These are phyloP conservation scores for Hymenoscyphus fraxineus DNA, from an alignment of 2,329 filamentous ascomycete species.

Conservation along the genomic window DNA sequence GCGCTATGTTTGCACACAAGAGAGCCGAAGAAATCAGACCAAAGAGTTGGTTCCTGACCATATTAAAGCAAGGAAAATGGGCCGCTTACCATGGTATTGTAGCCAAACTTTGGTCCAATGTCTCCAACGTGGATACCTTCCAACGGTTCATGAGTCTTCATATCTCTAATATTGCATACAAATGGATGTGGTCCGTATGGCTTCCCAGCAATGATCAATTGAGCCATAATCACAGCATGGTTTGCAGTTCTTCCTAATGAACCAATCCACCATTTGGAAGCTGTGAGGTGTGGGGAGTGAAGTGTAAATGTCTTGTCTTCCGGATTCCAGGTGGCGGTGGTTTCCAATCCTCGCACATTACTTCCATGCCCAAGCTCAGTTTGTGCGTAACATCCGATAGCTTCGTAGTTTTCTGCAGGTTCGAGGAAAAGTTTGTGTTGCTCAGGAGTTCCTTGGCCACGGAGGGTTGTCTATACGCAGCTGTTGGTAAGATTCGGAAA, in stretches of 20 bases:
- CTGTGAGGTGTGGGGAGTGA: conserved; percentile 69
- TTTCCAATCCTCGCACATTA: conserved; percentile 60
- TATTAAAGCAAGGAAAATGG: neutral
- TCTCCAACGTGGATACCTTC: conserved; percentile 71
- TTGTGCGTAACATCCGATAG: conserved; percentile 77
- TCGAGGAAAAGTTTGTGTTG: conserved; percentile 72
- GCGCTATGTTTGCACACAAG: neutral
- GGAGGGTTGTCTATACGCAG: conserved; percentile 54
- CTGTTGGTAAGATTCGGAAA: neutral
- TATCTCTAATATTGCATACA: conserved; percentile 68
- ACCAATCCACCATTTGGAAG: conserved; percentile 84
- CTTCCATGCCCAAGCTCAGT: conserved; percentile 77
- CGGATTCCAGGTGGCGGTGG: conserved; percentile 59
- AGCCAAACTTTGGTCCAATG: conserved; percentile 61
- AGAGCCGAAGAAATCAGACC: neutral
- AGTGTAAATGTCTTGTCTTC: conserved; percentile 71
- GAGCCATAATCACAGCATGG: conserved; percentile 75
- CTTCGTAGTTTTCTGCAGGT: conserved; percentile 63
- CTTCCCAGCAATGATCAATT: conserved; percentile 66
- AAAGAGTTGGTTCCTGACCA: too few relatives aligned
- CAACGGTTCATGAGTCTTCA: conserved; percentile 66
- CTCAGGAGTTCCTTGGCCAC: conserved; percentile 67
- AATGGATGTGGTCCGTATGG: conserved; percentile 73
- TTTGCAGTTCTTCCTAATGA: conserved; percentile 73
- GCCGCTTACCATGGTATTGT: conserved; percentile 43